Evolutionary conservation across 2,329 filamentous ascomycete genomes (phyloP), one percentile per base, ranked within the genome.

Genomic region (Colletotrichum tabaci): DNA sequence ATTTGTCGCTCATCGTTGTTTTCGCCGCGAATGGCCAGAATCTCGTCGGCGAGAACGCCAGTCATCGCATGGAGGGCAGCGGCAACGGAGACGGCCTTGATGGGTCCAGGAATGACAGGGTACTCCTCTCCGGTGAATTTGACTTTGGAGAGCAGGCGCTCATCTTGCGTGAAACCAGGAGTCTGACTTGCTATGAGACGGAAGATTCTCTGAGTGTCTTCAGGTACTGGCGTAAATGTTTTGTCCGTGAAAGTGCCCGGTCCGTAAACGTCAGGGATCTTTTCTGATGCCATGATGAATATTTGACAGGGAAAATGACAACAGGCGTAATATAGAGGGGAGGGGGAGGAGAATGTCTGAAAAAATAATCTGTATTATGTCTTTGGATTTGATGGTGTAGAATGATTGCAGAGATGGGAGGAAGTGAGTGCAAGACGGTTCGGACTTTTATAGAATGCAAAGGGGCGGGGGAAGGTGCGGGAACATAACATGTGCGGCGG

Each of bases 21-120:
- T 4, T 68, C 66, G 38, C 79, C 80, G 57, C 80, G 76, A 42
- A 82, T 67, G 2, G 78, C 74, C 2, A 81, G 77, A 21, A 84
- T 78, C 67, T 82, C 79, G 67, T 80, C 77, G 55, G 77, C 79
- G 7, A 83, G 74, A n/a, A 83, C 75, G 42, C 80, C 80, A 2
- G 74, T 73, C 80, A 82, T 82, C 47, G 77, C 80, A 61, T 82
- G 80, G 10, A 79, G 72, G 8, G 78, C 77, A 12, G 79, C 79
- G 7, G 80, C 77, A 16, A 81, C 74, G 4, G 78, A 73, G 15
- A 77, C 74, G 8, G 80, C 76, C 65, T 82, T 82, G 75, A 82
- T 77, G 8, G 80, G 80, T 4, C 80, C 80, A 1, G 81, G 80
- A 12, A 82, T 77, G 44, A 80, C 74, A 46, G 80, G 78, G 21